Conservation (phyloP, 805 yeast genomes). For the Wickerhamiella azymoides region DNA sequence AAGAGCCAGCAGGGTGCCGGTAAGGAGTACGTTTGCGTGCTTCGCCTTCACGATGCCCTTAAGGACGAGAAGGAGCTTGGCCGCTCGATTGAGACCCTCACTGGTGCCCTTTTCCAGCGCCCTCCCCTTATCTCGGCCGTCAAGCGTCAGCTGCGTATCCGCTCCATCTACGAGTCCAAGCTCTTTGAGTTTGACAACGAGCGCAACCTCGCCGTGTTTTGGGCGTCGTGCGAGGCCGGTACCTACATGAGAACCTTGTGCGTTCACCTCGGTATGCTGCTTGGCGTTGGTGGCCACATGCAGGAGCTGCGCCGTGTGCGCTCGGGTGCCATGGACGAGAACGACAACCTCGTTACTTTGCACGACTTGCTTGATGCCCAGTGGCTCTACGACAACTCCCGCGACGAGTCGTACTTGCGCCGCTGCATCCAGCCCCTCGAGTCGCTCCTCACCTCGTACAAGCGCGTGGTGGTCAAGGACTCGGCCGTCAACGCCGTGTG, state of each 20-base stretch:
- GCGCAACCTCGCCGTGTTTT: slow-evolving; percentile 92
- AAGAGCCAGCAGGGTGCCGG: slow-evolving; percentile 99
- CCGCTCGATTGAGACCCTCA: slow-evolving; percentile 78
- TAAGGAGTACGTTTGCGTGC: slow-evolving; percentile 97
- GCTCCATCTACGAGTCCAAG: slow-evolving; percentile 94
- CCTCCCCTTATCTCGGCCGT: slow-evolving; percentile 98
- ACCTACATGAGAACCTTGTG: slow-evolving; percentile 98
- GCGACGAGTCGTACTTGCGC: slow-evolving; percentile 92
- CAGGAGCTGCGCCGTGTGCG: slow-evolving; percentile 99
- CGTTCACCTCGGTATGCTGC: slow-evolving; percentile 95
- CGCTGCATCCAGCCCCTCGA: slow-evolving; percentile 90
- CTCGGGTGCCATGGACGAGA: slow-evolving; percentile 88
- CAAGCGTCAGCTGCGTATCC: slow-evolving; percentile 95
- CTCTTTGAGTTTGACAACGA: slow-evolving; percentile 93
- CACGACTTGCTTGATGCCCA: slow-evolving; percentile 98
- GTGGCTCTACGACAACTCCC: slow-evolving; percentile 91
- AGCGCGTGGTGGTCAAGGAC: slow-evolving; percentile 88
- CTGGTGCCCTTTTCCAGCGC: slow-evolving; percentile 98
- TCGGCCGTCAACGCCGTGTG: slow-evolving; percentile 97
- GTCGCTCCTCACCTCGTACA: slow-evolving; percentile 83
- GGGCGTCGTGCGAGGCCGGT: slow-evolving; percentile 99
- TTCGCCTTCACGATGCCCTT: slow-evolving; percentile 85
- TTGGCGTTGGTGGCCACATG: slow-evolving; percentile 99
- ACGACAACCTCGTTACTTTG: slow-evolving; percentile 82
- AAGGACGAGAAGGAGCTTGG: slow-evolving; percentile 82